Percentiles rank a stretch among this genome's conserved stretches.
These are phyloP conservation scores for Diaporthe longicolla DNA, from an alignment of 2,329 filamentous ascomycete species.

Conservation along the genomic window DNA sequence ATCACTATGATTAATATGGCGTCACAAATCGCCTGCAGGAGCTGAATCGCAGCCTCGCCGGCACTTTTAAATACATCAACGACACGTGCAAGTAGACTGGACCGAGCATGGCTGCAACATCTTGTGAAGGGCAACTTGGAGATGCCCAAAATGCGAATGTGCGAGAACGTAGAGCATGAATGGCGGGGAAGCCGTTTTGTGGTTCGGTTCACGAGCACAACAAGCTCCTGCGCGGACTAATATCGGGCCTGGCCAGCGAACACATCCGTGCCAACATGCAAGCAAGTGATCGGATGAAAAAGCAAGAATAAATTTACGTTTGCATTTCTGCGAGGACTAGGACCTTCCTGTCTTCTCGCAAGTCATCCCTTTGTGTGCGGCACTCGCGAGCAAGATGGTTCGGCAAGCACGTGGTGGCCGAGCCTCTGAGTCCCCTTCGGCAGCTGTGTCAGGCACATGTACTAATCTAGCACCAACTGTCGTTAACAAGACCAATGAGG, in stretches of 20 bases:
- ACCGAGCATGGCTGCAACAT: neutral
- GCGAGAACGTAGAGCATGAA: neutral
- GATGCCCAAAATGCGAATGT: too few species aligned
- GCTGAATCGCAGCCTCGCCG: neutral
- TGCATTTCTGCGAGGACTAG: too few species aligned
- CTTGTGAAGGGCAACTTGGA: neutral
- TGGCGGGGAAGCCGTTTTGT: constrained; percentile 4
- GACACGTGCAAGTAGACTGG: neutral
- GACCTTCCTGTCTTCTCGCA: neutral
- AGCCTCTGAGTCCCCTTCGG: neutral
- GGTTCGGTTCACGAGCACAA: neutral
- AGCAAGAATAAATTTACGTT: neutral
- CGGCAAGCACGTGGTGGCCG: neutral
- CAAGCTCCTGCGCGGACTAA: neutral
- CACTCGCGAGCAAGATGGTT: neutral
- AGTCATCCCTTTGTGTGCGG: neutral
- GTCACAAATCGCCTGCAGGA: neutral
- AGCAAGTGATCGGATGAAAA: constrained; percentile 1
- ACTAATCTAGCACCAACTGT: too few species aligned
- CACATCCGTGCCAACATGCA: neutral
- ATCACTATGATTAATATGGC: neutral
- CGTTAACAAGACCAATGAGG: neutral
- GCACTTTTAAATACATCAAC: neutral
- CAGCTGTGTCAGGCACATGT: neutral
- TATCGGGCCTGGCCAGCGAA: neutral